Evolutionary conservation across 805 yeast genomes (phyloP), one percentile per base, ranked within the genome.

Genomic region (Hanseniaspora meyeri): DNA sequence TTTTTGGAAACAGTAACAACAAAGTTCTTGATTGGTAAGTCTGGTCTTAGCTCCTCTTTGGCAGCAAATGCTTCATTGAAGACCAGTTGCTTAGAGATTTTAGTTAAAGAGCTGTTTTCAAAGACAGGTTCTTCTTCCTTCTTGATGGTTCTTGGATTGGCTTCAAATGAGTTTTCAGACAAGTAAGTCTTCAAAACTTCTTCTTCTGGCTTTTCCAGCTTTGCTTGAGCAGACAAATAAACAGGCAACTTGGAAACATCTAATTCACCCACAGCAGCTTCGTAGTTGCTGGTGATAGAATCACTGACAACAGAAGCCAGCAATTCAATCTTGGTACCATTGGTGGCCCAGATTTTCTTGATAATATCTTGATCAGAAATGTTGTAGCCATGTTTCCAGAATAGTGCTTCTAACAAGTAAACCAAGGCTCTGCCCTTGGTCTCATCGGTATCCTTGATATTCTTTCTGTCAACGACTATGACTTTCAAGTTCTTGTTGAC

Each of bases 1-100:
- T 90, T 90, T 67, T 86, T 93, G 70, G 88, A 85, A 55, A 91
- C 97, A 69, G 84, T 87, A 57, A 89, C 95, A 51, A 89, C 78
- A 65, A 82, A 89, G 72, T 86, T 89, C 67, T 83, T 75, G 51
- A 85, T 84, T 24, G 96, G 88, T 60, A 87, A 74, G 63, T 91
- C 97, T 31, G 97, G 97, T 73, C 96, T 84, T 66, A 91, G 76
- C 9, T 75, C 73, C 49, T 74, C 67, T n/a, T 69, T 62, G 49
- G 81, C 74, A 17, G 71, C 74, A 65, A 74, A 91, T 8, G 96
- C 90, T 70, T 91, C 97, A 54, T 78, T 76, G 79, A 91, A 91
- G 16, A 86, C 77, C 58, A 90, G 68, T 63, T 80, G 82, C 72
- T 85, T 81, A 27, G 89, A 80, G 49, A 84, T 71, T 40, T 80